These are phyloP conservation scores for Scedosporium boydii DNA, from an alignment of 2,329 filamentous ascomycete genomes.

Conservation along the genomic window DNA sequence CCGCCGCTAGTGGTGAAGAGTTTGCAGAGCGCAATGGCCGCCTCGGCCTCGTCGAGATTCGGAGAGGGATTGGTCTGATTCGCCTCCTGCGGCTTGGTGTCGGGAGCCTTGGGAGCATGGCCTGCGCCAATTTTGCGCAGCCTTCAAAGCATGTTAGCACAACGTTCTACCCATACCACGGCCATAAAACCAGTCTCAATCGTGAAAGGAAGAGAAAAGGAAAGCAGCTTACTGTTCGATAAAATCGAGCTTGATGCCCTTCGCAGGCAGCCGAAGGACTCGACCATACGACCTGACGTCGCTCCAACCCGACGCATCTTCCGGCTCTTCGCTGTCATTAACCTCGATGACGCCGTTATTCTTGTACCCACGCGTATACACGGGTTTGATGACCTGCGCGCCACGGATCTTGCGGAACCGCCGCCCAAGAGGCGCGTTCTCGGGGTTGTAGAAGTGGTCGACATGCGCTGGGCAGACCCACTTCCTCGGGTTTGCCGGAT, in stretches of 20 bases:
- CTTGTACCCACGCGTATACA: constrained; percentile 51
- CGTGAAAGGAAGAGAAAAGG: too few species aligned
- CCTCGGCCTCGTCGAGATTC: neutral
- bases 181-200: neutral
- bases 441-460: constrained; percentile 57
- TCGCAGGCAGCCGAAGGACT: constrained; percentile 53
- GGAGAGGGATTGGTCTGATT: neutral
- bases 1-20: neutral
- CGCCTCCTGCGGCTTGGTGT: neutral
- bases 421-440: constrained; percentile 49
- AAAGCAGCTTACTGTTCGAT: constrained; percentile 46
- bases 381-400: constrained; percentile 39
- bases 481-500: constrained; percentile 64
- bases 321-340: constrained; percentile 49
- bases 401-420: constrained; percentile 52
- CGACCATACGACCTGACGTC: constrained; percentile 54
- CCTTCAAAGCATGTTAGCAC: neutral
- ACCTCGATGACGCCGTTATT: constrained; percentile 68
- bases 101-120: neutral
- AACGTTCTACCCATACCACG: neutral
- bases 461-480: constrained; percentile 88
- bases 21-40: neutral
- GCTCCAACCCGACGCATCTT: constrained; percentile 46
- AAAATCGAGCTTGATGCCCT: constrained; percentile 62
- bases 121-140: constrained; percentile 6